phyloP scores from a whole-genome alignment of 176 grass and related monocot genomes.

The Melocanna baccifera region DNA sequence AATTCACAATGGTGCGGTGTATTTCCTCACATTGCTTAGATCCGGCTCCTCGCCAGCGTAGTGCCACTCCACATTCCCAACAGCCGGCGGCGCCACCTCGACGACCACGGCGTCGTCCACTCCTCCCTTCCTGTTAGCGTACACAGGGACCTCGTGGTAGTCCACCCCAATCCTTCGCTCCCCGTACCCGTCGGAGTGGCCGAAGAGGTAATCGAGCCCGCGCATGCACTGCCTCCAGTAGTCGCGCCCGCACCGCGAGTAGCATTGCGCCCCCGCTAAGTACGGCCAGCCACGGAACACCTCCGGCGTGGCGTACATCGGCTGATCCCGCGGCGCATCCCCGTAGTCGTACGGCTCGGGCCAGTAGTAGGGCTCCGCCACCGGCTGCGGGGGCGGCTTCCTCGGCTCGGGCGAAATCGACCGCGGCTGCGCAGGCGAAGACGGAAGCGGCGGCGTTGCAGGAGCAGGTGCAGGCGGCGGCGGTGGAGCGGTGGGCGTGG shows the following conservation, averaged over 20 bases:
- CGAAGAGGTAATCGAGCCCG: slow-evolving; percentile 82
- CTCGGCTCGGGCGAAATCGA: neutral
- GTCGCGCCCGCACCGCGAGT: slow-evolving; percentile 33
- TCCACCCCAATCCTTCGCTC: slow-evolving; percentile 61
- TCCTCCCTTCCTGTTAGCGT: slow-evolving; percentile 66
- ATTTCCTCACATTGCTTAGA: slow-evolving; percentile 48
- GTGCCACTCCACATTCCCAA: slow-evolving; percentile 45
- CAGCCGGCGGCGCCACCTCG: slow-evolving; percentile 50
- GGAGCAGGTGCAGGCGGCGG: neutral
- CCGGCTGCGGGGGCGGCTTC: neutral
- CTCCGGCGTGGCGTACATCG: slow-evolving; percentile 48
- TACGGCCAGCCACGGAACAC: slow-evolving; percentile 57
- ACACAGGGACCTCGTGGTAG: slow-evolving; percentile 58
- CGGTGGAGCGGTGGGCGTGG: neutral
- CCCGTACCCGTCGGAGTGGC: slow-evolving; percentile 79
- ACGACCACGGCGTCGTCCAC: slow-evolving; percentile 44
- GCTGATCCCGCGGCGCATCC: slow-evolving; percentile 14
- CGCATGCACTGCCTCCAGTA: slow-evolving; percentile 70
- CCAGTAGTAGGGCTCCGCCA: slow-evolving; percentile 54
- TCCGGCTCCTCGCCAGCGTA: slow-evolving; percentile 7
- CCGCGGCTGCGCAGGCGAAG: neutral
- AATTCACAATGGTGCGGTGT: neutral
- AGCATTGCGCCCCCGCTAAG: neutral
- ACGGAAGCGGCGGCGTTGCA: neutral
- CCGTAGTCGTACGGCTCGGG: slow-evolving; percentile 59